A percentile compares a stretch with the other conserved stretches of the same genome.
These are phyloP conservation scores for Alternaria brassicae DNA, from an alignment of 2,329 filamentous ascomycete genomes.

Conservation along the genomic window DNA sequence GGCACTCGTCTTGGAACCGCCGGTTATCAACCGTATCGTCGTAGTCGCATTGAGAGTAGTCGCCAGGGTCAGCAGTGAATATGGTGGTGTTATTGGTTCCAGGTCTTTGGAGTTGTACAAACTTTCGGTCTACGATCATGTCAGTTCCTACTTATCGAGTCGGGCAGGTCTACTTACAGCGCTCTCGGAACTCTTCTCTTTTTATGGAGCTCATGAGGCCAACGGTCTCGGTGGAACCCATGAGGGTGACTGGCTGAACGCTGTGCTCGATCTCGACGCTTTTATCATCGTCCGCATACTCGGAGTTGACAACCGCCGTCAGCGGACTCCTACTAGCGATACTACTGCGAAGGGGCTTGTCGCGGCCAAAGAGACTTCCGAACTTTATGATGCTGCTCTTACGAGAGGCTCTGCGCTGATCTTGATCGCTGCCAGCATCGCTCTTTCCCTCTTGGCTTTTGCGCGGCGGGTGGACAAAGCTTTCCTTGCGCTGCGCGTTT, in stretches of 20 bases:
- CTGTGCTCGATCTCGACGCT: not conserved
- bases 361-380: conserved; percentile 2
- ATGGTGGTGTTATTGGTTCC: not conserved
- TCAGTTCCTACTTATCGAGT: not conserved
- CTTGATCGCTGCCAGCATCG: not conserved
- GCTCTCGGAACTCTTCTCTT: not conserved
- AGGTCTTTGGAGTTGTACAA: not conserved
- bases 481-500: not conserved
- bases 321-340: not conserved
- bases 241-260: not conserved
- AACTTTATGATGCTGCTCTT: conserved; percentile 8
- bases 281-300: not conserved
- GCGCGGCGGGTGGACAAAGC: not conserved
- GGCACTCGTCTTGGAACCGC: not conserved
- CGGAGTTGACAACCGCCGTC: not conserved
- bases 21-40: not conserved
- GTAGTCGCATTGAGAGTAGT: not conserved
- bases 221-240: not conserved
- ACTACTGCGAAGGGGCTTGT: not conserved
- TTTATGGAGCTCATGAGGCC: not conserved
- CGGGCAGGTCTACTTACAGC: not conserved
- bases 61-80: not conserved
- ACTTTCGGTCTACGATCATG: not conserved
- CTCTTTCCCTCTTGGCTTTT: not conserved
- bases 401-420: not conserved